Evolutionary conservation across 768 basidiomycete genomes (phyloP).

Genomic region (Harrya chromipes): DNA sequence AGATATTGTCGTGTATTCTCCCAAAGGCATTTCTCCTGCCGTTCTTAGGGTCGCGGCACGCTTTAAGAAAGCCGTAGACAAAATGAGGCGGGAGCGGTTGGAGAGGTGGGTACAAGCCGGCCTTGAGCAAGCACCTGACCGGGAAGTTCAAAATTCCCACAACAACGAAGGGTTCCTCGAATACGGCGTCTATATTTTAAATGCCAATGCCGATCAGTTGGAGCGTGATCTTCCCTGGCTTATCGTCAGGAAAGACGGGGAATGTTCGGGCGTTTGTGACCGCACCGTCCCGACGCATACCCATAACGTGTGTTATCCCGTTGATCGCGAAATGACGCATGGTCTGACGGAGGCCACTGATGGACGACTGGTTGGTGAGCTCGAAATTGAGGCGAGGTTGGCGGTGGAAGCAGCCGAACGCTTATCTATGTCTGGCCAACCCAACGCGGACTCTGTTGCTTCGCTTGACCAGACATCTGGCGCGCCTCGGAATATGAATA

Average conservation of each 20-base stretch:
- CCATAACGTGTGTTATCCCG: not conserved
- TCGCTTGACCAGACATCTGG: not conserved
- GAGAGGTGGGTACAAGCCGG: conserved; percentile 19
- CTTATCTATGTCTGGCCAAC: not conserved
- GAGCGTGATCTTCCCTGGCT: conserved; percentile 31
- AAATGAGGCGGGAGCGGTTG: conserved; percentile 52
- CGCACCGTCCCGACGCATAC: not conserved
- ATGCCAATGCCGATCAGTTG: conserved; percentile 24
- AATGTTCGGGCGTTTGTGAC: conserved; percentile 23
- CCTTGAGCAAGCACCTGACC: conserved; percentile 5
- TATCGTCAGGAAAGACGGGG: conserved; percentile 26
- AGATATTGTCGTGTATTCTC: conserved; percentile 86
- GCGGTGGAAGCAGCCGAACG: not conserved
- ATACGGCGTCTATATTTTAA: conserved; percentile 32
- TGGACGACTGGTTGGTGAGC: conserved; percentile 21
- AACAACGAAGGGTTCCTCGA: conserved; percentile 29
- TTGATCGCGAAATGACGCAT: conserved; percentile 3
- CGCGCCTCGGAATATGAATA: conserved; percentile 1
- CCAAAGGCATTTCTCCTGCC: conserved; percentile 52
- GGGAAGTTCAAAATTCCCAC: conserved; percentile 19
- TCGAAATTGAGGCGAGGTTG: conserved; percentile 21
- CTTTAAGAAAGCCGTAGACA: conserved; percentile 60
- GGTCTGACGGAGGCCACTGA: conserved; percentile 34
- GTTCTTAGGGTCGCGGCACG: conserved; percentile 61
- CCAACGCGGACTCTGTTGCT: not conserved